A percentile compares a stretch with the other conserved stretches of the same genome.
phyloP scores from a whole-genome alignment of 116 monocot genomes.

The Dioscorea cayenensis region DNA sequence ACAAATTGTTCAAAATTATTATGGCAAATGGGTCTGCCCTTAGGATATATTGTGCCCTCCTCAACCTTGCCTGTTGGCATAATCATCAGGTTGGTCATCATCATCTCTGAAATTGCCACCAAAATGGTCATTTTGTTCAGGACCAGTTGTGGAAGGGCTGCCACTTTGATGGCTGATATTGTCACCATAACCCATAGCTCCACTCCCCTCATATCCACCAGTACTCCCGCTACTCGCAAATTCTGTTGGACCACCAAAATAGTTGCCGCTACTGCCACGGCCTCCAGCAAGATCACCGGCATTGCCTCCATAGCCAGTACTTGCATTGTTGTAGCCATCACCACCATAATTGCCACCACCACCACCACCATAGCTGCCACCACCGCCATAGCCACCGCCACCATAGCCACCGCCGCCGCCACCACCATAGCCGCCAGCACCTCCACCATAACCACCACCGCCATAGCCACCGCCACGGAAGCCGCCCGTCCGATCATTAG shows the following conservation, averaged over 20 bases:
- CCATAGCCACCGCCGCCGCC: not conserved
- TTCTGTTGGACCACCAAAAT: not conserved
- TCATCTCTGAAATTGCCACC: constrained; percentile 9
- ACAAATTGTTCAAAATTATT: not conserved
- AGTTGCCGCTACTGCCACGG: constrained; percentile 1
- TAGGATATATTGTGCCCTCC: not conserved
- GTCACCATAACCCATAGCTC: not conserved
- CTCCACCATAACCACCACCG: constrained; percentile 3
- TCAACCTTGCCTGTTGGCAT: constrained; percentile 28
- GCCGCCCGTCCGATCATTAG: constrained; percentile 26
- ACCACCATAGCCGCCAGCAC: constrained; percentile 1
- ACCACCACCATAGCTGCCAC: not conserved
- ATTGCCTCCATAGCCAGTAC: constrained; percentile 1
- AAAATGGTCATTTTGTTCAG: not conserved
- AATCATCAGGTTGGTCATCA: constrained; percentile 33
- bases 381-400: constrained; percentile 2
- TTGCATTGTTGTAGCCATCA: constrained; percentile 1
- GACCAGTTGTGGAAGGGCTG: not conserved
- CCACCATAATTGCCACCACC: not conserved
- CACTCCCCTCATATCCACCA: not conserved
- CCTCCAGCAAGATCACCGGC: constrained; percentile 3
- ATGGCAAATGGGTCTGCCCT: not conserved
- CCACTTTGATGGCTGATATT: not conserved
- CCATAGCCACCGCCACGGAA: constrained; percentile 14
- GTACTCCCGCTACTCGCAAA: not conserved